Conservation (phyloP, 306 rosid genomes). For the Comarum palustre region DNA sequence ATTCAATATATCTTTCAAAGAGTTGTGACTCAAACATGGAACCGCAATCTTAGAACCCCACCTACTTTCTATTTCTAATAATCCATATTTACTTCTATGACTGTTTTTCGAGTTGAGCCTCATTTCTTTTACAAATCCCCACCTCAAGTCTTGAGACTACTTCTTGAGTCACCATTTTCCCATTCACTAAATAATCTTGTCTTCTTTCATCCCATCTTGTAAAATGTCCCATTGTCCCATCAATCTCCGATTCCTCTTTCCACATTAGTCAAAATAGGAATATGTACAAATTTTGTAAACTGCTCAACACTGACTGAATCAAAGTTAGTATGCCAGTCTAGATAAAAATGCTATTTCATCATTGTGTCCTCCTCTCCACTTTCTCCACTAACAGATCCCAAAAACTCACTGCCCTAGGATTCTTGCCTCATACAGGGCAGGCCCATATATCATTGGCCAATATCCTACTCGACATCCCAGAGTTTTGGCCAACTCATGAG, state of each 20-base stretch:
- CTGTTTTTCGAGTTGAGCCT: neutral
- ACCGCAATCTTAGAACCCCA: neutral
- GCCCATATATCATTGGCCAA: neutral
- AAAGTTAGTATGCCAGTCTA: neutral
- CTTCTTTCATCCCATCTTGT: neutral
- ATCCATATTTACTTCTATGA: neutral
- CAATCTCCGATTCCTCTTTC: neutral
- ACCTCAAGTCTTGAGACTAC: neutral
- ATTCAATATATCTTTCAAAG: neutral
- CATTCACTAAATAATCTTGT: too few relatives aligned
- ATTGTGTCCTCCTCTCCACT: neutral
- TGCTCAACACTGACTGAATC: neutral
- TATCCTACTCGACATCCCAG: neutral
- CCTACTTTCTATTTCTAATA: neutral
- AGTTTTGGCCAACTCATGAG: neutral
- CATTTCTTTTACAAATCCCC: neutral
- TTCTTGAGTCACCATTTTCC: too few relatives aligned
- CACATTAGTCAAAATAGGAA: neutral
- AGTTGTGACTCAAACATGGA: neutral
- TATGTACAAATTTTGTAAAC: neutral
- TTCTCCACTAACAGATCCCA: neutral
- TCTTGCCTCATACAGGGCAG: neutral
- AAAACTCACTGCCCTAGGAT: neutral
- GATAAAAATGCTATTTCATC: neutral
- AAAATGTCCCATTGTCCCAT: slow-evolving; percentile 6